These are phyloP conservation scores for Fusarium torulosum DNA, from an alignment of 2,329 filamentous ascomycete genomes.

Conservation along the genomic window DNA sequence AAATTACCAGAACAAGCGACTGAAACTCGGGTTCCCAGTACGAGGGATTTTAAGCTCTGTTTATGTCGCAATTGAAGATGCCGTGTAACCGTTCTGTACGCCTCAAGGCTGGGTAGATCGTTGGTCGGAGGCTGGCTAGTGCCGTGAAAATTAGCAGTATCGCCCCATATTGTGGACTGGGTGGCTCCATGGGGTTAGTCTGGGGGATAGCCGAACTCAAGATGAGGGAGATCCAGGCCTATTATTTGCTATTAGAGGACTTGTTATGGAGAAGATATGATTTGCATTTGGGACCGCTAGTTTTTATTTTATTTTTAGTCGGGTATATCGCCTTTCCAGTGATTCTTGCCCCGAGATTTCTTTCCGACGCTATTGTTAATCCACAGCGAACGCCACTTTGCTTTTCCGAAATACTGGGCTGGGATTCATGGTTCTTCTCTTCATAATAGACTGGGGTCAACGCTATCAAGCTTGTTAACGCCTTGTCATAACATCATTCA, in stretches of 20 bases:
- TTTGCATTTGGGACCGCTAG: not conserved
- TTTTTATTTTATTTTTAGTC: not conserved
- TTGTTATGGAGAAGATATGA: not conserved
- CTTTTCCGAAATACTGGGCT: not conserved
- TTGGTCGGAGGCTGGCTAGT: constrained; percentile 13
- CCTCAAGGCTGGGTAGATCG: constrained; percentile 15
- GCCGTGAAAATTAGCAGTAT: constrained; percentile 5
- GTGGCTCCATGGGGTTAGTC: constrained; percentile 16
- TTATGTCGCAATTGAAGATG: not conserved
- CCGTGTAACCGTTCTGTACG: constrained; percentile 26
- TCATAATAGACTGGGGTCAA: no score
- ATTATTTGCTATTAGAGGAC: not conserved
- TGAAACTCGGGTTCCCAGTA: not conserved
- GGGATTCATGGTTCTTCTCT: no score
- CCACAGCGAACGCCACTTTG: not conserved
- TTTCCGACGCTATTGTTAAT: not conserved
- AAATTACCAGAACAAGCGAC: not conserved
- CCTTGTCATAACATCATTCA: no score
- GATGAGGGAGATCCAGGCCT: not conserved
- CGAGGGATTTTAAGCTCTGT: constrained; percentile 25
- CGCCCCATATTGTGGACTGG: constrained; percentile 16
- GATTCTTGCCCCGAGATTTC: not conserved
- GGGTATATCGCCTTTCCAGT: not conserved
- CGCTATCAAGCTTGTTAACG: no score
- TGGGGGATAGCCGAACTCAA: not conserved